Conservation (phyloP, 495 filamentous ascomycete genomes). For the Neurospora pannonica region DNA sequence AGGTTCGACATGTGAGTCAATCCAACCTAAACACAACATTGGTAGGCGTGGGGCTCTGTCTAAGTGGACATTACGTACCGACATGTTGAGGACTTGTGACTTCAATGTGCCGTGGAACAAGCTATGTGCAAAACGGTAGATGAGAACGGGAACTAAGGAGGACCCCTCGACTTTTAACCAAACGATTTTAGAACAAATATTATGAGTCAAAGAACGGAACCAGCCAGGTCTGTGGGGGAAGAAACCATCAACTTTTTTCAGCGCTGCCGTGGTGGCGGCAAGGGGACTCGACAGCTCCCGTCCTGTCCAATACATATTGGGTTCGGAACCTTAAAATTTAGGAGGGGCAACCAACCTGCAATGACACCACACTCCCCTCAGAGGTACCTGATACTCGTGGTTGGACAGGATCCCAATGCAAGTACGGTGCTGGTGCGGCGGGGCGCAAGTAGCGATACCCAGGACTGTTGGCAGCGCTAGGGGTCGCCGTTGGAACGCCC, state of each 20-base stretch:
- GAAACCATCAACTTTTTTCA: neutral
- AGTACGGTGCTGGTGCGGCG: neutral
- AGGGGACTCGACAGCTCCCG: neutral
- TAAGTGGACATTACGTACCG: neutral
- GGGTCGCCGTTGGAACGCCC: neutral
- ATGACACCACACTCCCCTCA: neutral
- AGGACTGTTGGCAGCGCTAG: neutral
- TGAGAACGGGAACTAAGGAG: neutral
- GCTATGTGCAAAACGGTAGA: neutral
- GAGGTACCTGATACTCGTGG: neutral
- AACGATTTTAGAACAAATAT: neutral
- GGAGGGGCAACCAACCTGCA: neutral
- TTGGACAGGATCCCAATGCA: neutral
- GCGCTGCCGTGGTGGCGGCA: neutral
- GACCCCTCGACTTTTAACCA: neutral
- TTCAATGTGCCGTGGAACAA: neutral
- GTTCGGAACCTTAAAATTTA: neutral
- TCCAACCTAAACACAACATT: neutral
- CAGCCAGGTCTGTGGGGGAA: neutral
- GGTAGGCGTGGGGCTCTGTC: neutral
- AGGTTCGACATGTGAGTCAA: constrained; percentile 9
- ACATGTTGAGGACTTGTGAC: neutral
- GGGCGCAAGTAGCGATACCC: neutral
- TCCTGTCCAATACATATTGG: neutral
- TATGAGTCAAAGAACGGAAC: neutral